These are phyloP conservation scores for Cryptosporidium felis DNA, from an alignment of 169 alveolate genomes.

Conservation along the genomic window DNA sequence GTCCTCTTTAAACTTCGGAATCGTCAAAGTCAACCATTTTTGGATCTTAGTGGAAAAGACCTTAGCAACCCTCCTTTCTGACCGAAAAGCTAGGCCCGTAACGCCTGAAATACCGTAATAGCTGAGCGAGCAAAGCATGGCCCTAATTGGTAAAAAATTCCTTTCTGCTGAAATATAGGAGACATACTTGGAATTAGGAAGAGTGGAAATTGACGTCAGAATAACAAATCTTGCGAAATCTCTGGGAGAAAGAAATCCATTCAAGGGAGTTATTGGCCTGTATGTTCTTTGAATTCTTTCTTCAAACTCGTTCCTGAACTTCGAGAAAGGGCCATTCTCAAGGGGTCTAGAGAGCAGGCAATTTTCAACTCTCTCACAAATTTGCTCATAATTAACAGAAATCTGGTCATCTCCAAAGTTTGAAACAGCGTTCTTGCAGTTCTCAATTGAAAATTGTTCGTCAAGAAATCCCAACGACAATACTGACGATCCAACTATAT, in stretches of 20 bases:
- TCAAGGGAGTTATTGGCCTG: background rate
- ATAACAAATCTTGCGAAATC: slow-evolving; percentile 12
- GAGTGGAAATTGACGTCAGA: background rate
- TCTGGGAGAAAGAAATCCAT: background rate
- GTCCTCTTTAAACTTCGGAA: background rate
- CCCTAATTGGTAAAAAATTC: background rate
- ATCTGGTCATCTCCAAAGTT: background rate
- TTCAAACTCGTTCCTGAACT: background rate
- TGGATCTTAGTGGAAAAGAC: background rate
- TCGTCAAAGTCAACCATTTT: background rate
- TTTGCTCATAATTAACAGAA: background rate
- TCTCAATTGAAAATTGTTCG: slow-evolving; percentile 3
- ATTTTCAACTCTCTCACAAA: background rate
- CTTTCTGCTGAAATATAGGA: background rate
- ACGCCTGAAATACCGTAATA: background rate
- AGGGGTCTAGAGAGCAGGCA: background rate
- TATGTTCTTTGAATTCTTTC: background rate
- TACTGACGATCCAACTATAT: background rate
- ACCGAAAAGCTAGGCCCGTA: background rate
- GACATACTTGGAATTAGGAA: background rate
- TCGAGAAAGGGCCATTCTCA: background rate
- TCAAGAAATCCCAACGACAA: background rate
- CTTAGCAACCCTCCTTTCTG: background rate
- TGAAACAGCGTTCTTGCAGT: slow-evolving; percentile 2
- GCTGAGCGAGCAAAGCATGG: background rate